Conservation (phyloP, 306 rosid species). For the Cucurbita maxima region DNA sequence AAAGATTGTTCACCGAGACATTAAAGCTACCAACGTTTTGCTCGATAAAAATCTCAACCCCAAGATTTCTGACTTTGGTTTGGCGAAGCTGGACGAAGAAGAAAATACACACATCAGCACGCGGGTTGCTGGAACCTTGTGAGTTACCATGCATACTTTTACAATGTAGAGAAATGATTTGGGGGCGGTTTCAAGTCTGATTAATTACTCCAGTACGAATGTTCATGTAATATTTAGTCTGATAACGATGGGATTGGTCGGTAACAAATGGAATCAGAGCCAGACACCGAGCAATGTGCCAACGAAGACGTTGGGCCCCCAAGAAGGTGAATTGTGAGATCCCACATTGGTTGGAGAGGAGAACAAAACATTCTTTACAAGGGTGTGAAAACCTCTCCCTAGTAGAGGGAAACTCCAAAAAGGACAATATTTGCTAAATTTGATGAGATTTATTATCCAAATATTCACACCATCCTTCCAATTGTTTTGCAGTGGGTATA, state of each 20-base stretch:
- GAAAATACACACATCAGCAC: slow-evolving; percentile 66
- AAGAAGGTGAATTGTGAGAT: too few species aligned
- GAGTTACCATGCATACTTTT: slow-evolving; percentile 7
- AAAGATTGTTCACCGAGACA: slow-evolving; percentile 45
- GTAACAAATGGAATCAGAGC: too few species aligned
- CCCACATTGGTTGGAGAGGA: too few species aligned
- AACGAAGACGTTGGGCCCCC: too few species aligned
- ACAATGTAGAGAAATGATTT: neutral
- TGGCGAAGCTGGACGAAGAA: slow-evolving; percentile 44
- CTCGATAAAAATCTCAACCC: slow-evolving; percentile 54
- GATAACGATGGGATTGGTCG: too few species aligned
- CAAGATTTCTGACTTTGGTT: slow-evolving; percentile 63
- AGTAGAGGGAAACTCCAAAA: too few species aligned
- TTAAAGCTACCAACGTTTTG: slow-evolving; percentile 28
- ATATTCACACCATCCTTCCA: neutral
- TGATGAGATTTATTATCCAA: neutral
- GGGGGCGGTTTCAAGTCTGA: neutral
- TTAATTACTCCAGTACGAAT: too few species aligned
- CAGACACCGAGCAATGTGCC: too few species aligned
- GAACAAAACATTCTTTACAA: too few species aligned
- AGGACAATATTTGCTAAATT: too few species aligned
- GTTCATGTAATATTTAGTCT: too few species aligned
- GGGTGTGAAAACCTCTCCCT: too few species aligned
- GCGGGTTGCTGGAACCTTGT: slow-evolving; percentile 55
- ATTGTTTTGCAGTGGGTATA: slow-evolving; percentile 25